Evolutionary conservation across 2,329 filamentous ascomycete genomes (phyloP), one percentile per base, ranked within the genome.

Genomic region (Aspergillus intermedius): DNA sequence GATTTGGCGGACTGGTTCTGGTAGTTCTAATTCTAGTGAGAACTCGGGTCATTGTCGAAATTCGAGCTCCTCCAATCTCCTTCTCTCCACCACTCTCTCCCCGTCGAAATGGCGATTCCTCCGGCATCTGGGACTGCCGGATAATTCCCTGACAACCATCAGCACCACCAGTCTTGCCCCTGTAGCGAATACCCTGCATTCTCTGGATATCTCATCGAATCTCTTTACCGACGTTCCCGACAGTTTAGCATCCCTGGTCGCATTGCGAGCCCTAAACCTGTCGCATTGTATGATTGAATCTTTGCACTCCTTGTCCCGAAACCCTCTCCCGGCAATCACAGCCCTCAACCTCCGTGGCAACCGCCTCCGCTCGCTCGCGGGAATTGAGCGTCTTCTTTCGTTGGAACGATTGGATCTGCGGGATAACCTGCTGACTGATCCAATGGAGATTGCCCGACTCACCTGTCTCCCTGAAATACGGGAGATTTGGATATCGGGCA

Each of bases 281-380:
- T 95, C 91, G 3, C 87, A 95, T 61, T 97, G 91, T 77, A 96
- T 97, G 91, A 97, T 98, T 54, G 88, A 91, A 59, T 93, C 90
- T 13, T 77, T 98, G 48, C 87, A 94, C 60, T 95, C 91, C 2
- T 76, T 98, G 39, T 84, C 84, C 2, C 83, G 87, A 54, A 93
- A 86, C 60, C 67, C 93, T 10, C 77, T 98, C 4, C 91, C 93
- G 23, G 91, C 93, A 17, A 95, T 98, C 54, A 94, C 88, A 1
- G 91, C 91, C 1, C 76, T 98, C 49, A 97, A 97, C 62, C 79
- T 98, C 48, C 84, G 91, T 49, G 88, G 83, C 44, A 98, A 98
- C 66, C 83, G 91, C 42, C 78, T 98, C 50, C 80, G 83, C 50
- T 95, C 90, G 2, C 80, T 98, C 50, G 89, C 89, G 25, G 93